phyloP scores from a whole-genome alignment of 163 green algal genomes.

The Picocystis sp. region DNA sequence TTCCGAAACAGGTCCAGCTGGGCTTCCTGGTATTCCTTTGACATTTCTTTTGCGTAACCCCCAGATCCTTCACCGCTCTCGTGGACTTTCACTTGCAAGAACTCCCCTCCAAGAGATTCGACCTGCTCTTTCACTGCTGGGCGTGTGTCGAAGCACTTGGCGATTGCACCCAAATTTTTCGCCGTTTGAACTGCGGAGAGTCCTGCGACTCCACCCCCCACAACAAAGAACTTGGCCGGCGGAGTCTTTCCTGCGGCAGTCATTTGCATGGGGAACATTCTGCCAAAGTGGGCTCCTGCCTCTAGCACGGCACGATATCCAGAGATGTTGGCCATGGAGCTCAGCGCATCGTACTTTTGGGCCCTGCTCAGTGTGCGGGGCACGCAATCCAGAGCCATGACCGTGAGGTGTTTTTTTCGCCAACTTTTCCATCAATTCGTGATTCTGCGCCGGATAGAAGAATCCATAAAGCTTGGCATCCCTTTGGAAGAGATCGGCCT shows the following conservation, averaged over 20 bases:
- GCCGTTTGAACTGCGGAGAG: conserved; percentile 62
- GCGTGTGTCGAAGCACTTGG: conserved; percentile 77
- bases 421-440: conserved; percentile 55
- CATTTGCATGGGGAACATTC: not conserved
- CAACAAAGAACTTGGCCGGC: conserved; percentile 17
- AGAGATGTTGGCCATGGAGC: conserved; percentile 79
- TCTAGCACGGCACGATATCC: conserved; percentile 40
- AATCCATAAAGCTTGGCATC: conserved; percentile 27
- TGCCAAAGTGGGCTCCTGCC: conserved; percentile 1
- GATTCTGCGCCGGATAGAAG: conserved; percentile 61
- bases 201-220: conserved; percentile 64
- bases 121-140: conserved; percentile 23
- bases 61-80: conserved; percentile 40
- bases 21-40: conserved; percentile 58
- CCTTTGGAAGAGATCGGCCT: conserved; percentile 45
- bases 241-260: conserved; percentile 9
- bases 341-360: conserved; percentile 78
- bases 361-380: conserved; percentile 56
- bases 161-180: conserved; percentile 68
- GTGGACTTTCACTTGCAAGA: conserved; percentile 63
- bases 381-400: conserved; percentile 82
- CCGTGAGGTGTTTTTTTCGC: conserved; percentile 41
- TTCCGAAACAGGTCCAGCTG: conserved; percentile 55
- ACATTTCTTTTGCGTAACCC: conserved; percentile 86
- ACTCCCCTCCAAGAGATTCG: conserved; percentile 76